Conservation (phyloP, 1,284 basidiomycete genomes). For the Moesziomyces globuligerus region DNA sequence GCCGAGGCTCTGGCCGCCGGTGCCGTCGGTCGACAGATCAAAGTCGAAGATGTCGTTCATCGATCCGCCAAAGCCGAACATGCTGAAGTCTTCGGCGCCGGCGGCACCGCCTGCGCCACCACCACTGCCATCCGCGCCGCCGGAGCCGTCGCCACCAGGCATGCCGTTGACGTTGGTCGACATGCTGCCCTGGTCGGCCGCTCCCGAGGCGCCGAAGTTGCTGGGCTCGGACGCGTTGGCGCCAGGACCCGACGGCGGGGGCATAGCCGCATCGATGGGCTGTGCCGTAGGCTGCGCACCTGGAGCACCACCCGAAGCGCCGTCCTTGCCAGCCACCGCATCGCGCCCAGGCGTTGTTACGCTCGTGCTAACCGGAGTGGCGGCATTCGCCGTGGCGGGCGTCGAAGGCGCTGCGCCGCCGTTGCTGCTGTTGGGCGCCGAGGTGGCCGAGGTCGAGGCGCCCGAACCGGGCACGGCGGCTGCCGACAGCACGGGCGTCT, state of each 20-base stretch:
- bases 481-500: conserved; percentile 49
- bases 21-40: conserved; percentile 52
- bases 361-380: conserved; percentile 48
- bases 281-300: conserved; percentile 33
- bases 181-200: conserved; percentile 10
- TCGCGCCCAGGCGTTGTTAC: conserved; percentile 50
- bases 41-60: conserved; percentile 65
- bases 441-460: conserved; percentile 1
- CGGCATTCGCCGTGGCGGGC: conserved; percentile 43
- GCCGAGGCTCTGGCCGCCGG: conserved; percentile 28
- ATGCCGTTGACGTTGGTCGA: conserved; percentile 24
- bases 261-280: conserved; percentile 34
- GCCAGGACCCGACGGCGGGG: conserved; percentile 31
- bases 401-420: conserved; percentile 36
- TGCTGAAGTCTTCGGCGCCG: conserved; percentile 56
- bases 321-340: conserved; percentile 13
- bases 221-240: conserved; percentile 20
- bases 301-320: conserved; percentile 3
- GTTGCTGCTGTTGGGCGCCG: conserved; percentile 17
- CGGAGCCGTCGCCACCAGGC: conserved; percentile 8
- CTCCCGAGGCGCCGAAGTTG: conserved; percentile 8
- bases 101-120: conserved; percentile 9
- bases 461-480: conserved; percentile 34
- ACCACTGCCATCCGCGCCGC: conserved; percentile 11
- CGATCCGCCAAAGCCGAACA: conserved; percentile 59